Evolutionary conservation across 108 stramenopile species (phyloP).

Genomic region (Nitzschia sp.): DNA sequence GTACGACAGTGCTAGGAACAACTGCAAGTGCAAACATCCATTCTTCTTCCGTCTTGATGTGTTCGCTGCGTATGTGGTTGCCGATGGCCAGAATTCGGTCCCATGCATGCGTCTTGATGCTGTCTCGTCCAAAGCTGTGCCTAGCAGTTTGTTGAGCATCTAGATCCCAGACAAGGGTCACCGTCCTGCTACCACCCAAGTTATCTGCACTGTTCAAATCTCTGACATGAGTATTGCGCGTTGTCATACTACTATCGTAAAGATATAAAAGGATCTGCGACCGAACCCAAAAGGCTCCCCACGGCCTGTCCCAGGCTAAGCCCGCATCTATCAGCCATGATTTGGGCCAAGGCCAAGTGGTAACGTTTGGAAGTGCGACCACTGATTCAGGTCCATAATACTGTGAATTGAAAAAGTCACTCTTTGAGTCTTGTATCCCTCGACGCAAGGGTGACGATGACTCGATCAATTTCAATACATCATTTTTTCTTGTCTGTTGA

Average conservation of each 20-base stretch:
- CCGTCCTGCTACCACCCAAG: too few relatives aligned
- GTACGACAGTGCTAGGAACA: not conserved
- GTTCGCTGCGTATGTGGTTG: not conserved
- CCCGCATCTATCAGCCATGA: conserved; percentile 12
- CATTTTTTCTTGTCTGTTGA: too few relatives aligned
- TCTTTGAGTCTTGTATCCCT: not conserved
- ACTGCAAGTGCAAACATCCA: not conserved
- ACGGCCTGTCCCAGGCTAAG: conserved; percentile 3
- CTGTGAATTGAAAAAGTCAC: conserved; percentile 5
- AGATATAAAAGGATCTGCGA: not conserved
- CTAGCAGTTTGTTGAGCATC: not conserved
- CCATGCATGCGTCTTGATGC: conserved; percentile 9
- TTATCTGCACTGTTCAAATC: too few relatives aligned
- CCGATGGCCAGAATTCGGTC: conserved; percentile 1
- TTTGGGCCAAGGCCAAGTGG: conserved; percentile 8
- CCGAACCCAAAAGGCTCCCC: conserved; percentile 14
- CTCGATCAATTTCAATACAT: too few relatives aligned
- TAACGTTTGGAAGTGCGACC: not conserved
- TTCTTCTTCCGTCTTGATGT: not conserved
- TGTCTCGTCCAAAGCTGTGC: conserved; percentile 3
- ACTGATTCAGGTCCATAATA: conserved; percentile 2
- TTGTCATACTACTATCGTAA: not conserved
- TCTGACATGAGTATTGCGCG: too few relatives aligned
- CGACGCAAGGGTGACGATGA: not conserved
- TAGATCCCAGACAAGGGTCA: not conserved